Base-by-base conservation (phyloP, 179 eudicot species). In the Silene vulgaris region DNA sequence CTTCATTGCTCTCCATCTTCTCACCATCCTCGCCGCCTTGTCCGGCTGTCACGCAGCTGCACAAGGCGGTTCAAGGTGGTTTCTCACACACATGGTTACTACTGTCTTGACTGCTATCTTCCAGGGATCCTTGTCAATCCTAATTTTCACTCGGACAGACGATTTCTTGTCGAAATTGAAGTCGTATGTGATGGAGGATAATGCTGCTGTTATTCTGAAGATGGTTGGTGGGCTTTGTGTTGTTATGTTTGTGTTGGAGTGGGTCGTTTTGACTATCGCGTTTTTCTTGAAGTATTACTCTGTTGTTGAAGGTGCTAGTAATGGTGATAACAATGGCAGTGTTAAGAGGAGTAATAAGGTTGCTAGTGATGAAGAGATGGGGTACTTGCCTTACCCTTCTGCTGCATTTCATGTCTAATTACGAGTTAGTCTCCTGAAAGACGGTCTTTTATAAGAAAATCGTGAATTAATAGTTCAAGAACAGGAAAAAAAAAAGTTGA, bases 21-120 rank as follows among this genome's bases (percentile, higher is more conserved):
- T 88, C 69, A 87, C 93, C 79, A 88, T 88, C 78, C 76, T 69
- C 5, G 90, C 84, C 0, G 89, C 93, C 56, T 64, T 89, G 45
- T 78, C 87, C 19, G 93, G 90, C 32, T 85, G 88, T 80, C 78
- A 85, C 17, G 87, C 89, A 3, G 84, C 84, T 28, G 61, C 79
- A 62, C 72, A 82, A 1, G 86, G 87, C 0, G 75, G 82, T 9
- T 65, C 72, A 62, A 65, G 69, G 8, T 88, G 91, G 90, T 85
- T 84, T 61, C 86, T 76, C 0, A 80, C 85, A 11, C 91, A 88
- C 81, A 87, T 88, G 91, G 85, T 80, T 0, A 82, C 85, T 17
- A 87, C 91, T 0, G 93, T 90, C 4, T 75, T 90, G 0, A 88
- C 92, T 0, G 97, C 97, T 1, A 89, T 92, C 20, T 90, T 92